Base-by-base conservation (phyloP, 306 rosid species). In the Citrullus mucosospermus region DNA sequence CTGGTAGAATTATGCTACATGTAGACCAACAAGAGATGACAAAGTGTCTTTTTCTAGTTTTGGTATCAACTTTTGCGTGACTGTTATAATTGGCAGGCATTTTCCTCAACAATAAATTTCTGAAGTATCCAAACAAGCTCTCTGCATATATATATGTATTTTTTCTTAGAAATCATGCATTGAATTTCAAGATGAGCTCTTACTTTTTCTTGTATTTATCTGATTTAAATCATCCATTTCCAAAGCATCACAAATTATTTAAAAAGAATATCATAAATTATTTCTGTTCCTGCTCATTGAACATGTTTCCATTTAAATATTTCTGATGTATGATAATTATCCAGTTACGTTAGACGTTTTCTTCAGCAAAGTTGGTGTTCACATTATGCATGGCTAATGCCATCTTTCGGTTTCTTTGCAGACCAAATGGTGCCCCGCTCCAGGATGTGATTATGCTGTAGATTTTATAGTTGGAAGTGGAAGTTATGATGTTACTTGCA, bases 371-470 rank as follows among this genome's bases (percentile, higher is more conserved):
- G 58, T 78, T 78, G 8, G 50, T 78, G 18, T 60, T 58, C 30
- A 7, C 6, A 60, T 77, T 60, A 15, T 10, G 56, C 67, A 32
- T 41, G 17, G 68, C 48, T 78, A 60, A 41, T 44, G 73, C 43
- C 39, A 20, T 22, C 20, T 78, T 60, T 36, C 62, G 54, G 17
- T 76, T 69, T 14, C 66, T 80, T 80, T 82, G 81, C 38, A 83
- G 98, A 89, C 91, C 80, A 93, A 93, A 85, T 93, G 98, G 98
- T 93, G 98, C 85, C 98, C 98, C 51, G 93, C 92, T 79, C 98
- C 98, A 60, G 98, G 97, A 76, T 93, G 98, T 81, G 98, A 93
- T 69, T 86, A 85, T 86, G 98, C 97, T 11, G 96, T 93, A 76
- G 89, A 91, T 76, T 93, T 88, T 85, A 88, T 91, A 84, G 91